Conservation (phyloP, 306 rosid species). For the Boehmeria nivea region DNA sequence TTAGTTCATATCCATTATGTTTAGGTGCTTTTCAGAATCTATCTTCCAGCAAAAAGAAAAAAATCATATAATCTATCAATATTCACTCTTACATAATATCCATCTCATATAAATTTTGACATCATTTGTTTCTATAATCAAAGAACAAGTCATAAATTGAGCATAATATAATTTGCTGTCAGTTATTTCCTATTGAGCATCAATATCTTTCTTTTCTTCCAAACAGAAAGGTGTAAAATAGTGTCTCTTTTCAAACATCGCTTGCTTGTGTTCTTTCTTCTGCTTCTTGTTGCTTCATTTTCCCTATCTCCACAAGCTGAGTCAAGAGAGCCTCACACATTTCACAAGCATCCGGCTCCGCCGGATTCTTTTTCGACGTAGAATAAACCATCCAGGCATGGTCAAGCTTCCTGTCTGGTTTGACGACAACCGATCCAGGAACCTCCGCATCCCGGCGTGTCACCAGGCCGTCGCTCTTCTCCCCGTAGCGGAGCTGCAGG, state of each 20-base stretch:
- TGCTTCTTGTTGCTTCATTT: slow-evolving; percentile 22
- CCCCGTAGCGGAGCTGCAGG: slow-evolving; percentile 66
- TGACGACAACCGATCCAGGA: slow-evolving; percentile 71
- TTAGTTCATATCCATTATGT: too few relatives aligned
- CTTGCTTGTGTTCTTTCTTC: neutral
- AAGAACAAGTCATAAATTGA: too few relatives aligned
- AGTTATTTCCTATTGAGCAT: too few relatives aligned
- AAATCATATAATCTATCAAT: too few relatives aligned
- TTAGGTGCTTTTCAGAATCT: too few relatives aligned
- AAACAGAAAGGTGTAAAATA: neutral
- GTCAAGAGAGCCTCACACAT: slow-evolving; percentile 78
- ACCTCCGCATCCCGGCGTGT: slow-evolving; percentile 73
- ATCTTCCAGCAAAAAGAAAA: too few relatives aligned
- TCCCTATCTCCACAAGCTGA: slow-evolving; percentile 66
- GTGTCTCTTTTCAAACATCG: neutral
- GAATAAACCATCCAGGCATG: slow-evolving; percentile 94
- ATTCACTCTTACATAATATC: too few relatives aligned
- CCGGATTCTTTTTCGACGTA: slow-evolving; percentile 40
- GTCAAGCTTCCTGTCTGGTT: slow-evolving; percentile 63
- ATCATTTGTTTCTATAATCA: too few relatives aligned
- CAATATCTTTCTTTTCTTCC: too few relatives aligned
- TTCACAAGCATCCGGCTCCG: slow-evolving; percentile 58
- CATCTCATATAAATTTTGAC: too few relatives aligned
- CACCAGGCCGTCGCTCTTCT: slow-evolving; percentile 72
- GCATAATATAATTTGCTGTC: too few relatives aligned